Base-by-base conservation (phyloP, 2,329 filamentous ascomycete genomes). In the Dactylonectria estremocensis region DNA sequence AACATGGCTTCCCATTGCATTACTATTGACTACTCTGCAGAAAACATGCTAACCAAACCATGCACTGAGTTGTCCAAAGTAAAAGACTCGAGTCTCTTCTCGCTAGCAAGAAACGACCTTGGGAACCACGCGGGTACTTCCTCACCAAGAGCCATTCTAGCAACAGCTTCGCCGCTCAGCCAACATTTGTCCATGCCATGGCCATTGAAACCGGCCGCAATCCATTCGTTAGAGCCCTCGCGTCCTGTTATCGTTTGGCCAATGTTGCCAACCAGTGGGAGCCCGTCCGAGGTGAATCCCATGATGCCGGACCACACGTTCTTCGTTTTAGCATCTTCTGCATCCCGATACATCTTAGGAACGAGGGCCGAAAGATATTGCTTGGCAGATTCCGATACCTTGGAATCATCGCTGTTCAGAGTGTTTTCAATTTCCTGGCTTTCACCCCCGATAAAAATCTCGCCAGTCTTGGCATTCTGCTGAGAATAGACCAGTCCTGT, bases 371-470 rank as follows among this genome's bases (percentile, higher is more conserved):
- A 72, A 2, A 82, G 79, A 69, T 78, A 79, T 31, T 74, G 77
- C 18, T 72, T 67, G n/a, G 76, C 79, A 22, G 78, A 62, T 1
- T 77, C 64, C 2, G 83, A 80, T 4, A 83, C 68, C 5, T 72
- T 67, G 1, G 78, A 77, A 69, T 89, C 86, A 8, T 84, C 81
- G 2, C 80, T 79, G 1, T 82, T 73, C 0, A 85, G 84, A 0
- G 88, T 52, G 37, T 83, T 80, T 9, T 80, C 35, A 1, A 77
- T n/a, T 9, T 63, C 55, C 7, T 79, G 77, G 54, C 84, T 84
- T 0, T 86, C 87, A 0, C 87, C 87, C 1, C 87, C 87, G 5
- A 86, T 76, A 79, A 88, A 85, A 67, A 88, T 80, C 55, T 86
- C 82, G 10, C 83, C 79, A 0, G 77, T 75, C 1, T 62, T 24